A percentile compares a stretch with the other conserved stretches of the same genome.
Conservation (phyloP, 2,329 filamentous ascomycete genomes). For the Stromatinia cepivora region DNA sequence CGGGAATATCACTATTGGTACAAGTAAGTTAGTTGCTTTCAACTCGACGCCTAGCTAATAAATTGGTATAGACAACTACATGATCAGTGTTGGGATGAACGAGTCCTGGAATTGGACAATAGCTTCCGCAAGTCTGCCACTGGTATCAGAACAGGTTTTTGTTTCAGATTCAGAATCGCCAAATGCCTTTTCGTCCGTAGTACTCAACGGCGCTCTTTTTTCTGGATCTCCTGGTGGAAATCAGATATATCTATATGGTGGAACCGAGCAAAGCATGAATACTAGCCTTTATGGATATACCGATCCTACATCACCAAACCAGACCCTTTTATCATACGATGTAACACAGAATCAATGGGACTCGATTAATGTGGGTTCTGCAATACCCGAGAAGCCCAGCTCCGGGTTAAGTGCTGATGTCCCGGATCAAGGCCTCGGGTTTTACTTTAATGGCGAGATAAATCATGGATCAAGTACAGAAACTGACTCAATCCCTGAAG, state of each 20-base stretch:
- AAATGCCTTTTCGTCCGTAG: slow-evolving; percentile 13
- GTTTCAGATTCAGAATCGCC: slow-evolving; percentile 19
- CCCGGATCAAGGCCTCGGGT: slow-evolving; percentile 27
- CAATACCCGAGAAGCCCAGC: slow-evolving; percentile 20
- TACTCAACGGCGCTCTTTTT: slow-evolving; percentile 23
- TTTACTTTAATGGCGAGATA: slow-evolving; percentile 33
- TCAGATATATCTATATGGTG: slow-evolving; percentile 28
- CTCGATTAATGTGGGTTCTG: neutral
- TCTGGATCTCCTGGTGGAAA: slow-evolving; percentile 13
- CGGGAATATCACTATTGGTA: slow-evolving; percentile 20
- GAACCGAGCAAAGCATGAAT: slow-evolving; percentile 26
- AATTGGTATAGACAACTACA: slow-evolving; percentile 22
- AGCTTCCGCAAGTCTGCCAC: slow-evolving; percentile 14
- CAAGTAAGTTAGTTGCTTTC: slow-evolving; percentile 24
- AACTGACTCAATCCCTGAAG: neutral
- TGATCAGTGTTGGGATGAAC: slow-evolving; percentile 25
- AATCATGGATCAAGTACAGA: slow-evolving; percentile 18
- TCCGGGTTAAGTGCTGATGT: slow-evolving; percentile 24
- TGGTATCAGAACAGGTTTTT: slow-evolving; percentile 18
- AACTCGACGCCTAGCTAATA: neutral
- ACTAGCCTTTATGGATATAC: slow-evolving; percentile 24
- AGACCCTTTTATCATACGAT: slow-evolving; percentile 18
- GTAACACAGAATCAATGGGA: slow-evolving; percentile 12
- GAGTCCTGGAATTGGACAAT: slow-evolving; percentile 27
- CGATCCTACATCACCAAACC: slow-evolving; percentile 10